A percentile compares a stretch with the other conserved stretches of the same genome.
Evolutionary conservation across 23 red algal genomes (phyloP).

Genomic region (Cyanidiococcus yangmingshanensis): DNA sequence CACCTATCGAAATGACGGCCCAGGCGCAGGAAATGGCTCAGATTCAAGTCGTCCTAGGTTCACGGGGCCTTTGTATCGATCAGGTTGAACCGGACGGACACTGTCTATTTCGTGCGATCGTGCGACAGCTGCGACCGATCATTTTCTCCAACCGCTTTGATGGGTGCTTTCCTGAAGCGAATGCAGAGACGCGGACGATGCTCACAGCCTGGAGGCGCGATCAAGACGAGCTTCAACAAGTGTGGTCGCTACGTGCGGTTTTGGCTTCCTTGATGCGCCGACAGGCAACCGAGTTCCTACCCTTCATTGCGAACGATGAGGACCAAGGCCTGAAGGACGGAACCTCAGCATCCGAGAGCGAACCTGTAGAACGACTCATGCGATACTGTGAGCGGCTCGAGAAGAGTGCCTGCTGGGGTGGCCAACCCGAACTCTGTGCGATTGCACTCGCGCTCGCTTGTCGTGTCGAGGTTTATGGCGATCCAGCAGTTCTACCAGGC

Average conservation of each 20-base stretch:
- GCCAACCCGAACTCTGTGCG: conserved; percentile 57
- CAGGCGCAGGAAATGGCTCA: conserved; percentile 29
- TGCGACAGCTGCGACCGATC: conserved; percentile 39
- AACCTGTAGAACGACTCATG: background rate
- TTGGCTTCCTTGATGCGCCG: conserved; percentile 31
- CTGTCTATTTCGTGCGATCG: conserved; percentile 60
- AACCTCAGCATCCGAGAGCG: background rate
- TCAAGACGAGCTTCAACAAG: conserved; percentile 15
- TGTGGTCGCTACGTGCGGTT: conserved; percentile 17
- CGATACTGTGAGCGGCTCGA: conserved; percentile 36
- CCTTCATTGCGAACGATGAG: conserved; percentile 42
- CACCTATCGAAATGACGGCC: conserved; percentile 25
- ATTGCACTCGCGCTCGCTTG: conserved; percentile 31
- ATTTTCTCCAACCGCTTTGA: background rate
- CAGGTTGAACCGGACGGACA: conserved; percentile 58
- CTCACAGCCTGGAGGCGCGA: background rate
- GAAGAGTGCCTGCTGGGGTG: conserved; percentile 46
- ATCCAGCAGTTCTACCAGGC: conserved; percentile 38
- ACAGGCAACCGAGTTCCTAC: conserved; percentile 35
- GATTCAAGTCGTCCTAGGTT: conserved; percentile 32
- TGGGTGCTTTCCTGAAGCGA: background rate
- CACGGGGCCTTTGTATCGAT: conserved; percentile 28
- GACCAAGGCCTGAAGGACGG: conserved; percentile 1
- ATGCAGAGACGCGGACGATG: background rate
- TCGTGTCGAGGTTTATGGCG: conserved; percentile 49